These are phyloP conservation scores for Puccinia triticina DNA, from an alignment of 1,284 basidiomycete species.

Conservation along the genomic window DNA sequence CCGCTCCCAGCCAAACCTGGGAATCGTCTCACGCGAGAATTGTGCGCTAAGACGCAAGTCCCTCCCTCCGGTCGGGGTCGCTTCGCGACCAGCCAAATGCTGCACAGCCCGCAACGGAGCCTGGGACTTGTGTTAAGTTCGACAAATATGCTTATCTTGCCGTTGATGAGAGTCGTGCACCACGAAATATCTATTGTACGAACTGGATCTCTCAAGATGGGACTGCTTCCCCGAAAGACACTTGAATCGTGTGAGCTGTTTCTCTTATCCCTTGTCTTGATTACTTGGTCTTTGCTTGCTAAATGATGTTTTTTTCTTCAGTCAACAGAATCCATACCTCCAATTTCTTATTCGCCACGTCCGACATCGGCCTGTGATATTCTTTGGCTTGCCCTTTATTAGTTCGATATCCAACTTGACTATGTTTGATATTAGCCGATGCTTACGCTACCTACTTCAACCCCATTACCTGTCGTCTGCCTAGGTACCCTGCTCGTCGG, in stretches of 20 bases:
- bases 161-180: too few relatives aligned
- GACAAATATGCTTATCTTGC: too few relatives aligned
- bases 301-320: neutral
- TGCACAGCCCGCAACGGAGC: too few relatives aligned
- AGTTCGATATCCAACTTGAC: slow-evolving; percentile 31
- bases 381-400: slow-evolving; percentile 60
- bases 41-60: too few relatives aligned
- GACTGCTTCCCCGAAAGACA: slow-evolving; percentile 30
- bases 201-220: slow-evolving; percentile 5
- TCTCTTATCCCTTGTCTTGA: neutral
- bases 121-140: too few relatives aligned
- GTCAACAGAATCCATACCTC: slow-evolving; percentile 49
- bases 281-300: neutral
- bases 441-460: neutral
- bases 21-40: too few relatives aligned
- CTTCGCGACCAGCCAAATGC: too few relatives aligned
- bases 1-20: too few relatives aligned
- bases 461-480: neutral
- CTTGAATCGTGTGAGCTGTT: slow-evolving; percentile 33
- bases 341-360: slow-evolving; percentile 50
- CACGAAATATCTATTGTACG: too few relatives aligned
- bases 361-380: slow-evolving; percentile 57
- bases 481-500: slow-evolving; percentile 56
- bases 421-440: neutral
- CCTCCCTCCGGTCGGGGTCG: too few relatives aligned